Percentiles rank a stretch among this genome's conserved stretches.
phyloP scores from a whole-genome alignment of 202 grass and related monocot genomes.

The Musa balbisiana region DNA sequence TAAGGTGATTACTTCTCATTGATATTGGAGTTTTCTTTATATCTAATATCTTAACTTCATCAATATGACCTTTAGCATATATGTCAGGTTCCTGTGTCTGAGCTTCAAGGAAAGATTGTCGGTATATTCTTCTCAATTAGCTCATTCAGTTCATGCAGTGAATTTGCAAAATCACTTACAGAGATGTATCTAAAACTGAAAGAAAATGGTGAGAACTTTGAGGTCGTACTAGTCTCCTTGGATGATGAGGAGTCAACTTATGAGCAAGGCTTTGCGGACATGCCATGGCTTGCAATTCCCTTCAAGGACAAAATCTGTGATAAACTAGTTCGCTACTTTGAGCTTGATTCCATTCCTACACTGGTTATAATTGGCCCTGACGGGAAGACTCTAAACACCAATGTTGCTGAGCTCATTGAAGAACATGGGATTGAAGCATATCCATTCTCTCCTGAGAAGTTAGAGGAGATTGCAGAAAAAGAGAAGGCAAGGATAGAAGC shows the following conservation, averaged over 20 bases:
- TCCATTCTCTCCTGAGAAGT: conserved; percentile 62
- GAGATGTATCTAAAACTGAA: conserved; percentile 66
- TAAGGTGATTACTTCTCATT: conserved; percentile 42
- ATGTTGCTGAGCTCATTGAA: conserved; percentile 49
- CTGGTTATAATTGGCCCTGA: conserved; percentile 69
- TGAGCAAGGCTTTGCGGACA: conserved; percentile 36
- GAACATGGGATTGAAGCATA: conserved; percentile 58
- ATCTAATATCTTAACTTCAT: not conserved
- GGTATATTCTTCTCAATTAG: conserved; percentile 45
- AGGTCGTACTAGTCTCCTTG: conserved; percentile 52
- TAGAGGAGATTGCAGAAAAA: conserved; percentile 58
- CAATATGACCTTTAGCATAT: conserved; percentile 6
- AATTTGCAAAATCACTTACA: conserved; percentile 49
- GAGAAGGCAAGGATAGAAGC: conserved; percentile 47
- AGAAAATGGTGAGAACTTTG: conserved; percentile 62
- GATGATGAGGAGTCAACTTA: conserved; percentile 41
- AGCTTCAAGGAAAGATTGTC: conserved; percentile 67
- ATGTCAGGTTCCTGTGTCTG: conserved; percentile 57
- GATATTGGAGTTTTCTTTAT: conserved; percentile 1
- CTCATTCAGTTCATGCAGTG: conserved; percentile 17
- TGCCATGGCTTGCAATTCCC: conserved; percentile 78
- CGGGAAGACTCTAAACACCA: conserved; percentile 60
- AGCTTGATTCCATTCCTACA: conserved; percentile 49
- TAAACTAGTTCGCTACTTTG: conserved; percentile 63
- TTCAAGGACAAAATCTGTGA: conserved; percentile 48